Evolutionary conservation across 2,329 filamentous ascomycete genomes (phyloP).

Genomic region (Colletotrichum liaoningense): DNA sequence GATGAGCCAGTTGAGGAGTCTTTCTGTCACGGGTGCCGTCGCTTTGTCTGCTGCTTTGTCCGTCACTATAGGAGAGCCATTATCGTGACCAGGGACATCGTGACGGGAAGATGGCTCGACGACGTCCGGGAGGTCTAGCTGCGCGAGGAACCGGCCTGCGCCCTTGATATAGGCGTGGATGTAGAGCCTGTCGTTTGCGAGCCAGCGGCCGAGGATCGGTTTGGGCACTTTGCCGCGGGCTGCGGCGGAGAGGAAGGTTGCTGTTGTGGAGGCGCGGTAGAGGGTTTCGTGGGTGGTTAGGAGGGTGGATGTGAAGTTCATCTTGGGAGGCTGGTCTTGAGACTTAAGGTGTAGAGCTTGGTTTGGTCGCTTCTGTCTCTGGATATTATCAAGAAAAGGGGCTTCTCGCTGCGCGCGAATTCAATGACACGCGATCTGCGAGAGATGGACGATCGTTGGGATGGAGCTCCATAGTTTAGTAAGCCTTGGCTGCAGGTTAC

Average conservation of each 20-base stretch:
- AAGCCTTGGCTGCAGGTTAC: constrained; percentile 27
- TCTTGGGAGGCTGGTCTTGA: neutral
- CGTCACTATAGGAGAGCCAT: neutral
- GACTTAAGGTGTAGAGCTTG: neutral
- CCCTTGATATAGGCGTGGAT: constrained; percentile 77
- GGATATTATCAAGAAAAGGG: neutral
- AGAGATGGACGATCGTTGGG: neutral
- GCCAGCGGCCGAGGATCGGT: constrained; percentile 70
- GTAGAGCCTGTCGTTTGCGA: constrained; percentile 78
- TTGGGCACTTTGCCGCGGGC: constrained; percentile 71
- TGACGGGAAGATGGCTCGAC: constrained; percentile 1
- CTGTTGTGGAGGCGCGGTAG: constrained; percentile 70
- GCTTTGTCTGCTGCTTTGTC: no score
- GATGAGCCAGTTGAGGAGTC: constrained; percentile 71
- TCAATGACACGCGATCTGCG: neutral
- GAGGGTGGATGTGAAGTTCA: constrained; percentile 65
- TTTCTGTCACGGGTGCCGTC: constrained; percentile 31
- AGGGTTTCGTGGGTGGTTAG: constrained; percentile 58
- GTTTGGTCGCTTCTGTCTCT: neutral
- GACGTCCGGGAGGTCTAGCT: constrained; percentile 65
- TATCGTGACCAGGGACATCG: no score
- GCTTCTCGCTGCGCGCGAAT: neutral
- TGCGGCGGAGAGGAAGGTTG: constrained; percentile 74
- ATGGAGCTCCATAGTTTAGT: constrained; percentile 9
- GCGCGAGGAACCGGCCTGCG: constrained; percentile 71